Evolutionary conservation across 148 eudicot species (phyloP).

Genomic region (Diospyros lotus): DNA sequence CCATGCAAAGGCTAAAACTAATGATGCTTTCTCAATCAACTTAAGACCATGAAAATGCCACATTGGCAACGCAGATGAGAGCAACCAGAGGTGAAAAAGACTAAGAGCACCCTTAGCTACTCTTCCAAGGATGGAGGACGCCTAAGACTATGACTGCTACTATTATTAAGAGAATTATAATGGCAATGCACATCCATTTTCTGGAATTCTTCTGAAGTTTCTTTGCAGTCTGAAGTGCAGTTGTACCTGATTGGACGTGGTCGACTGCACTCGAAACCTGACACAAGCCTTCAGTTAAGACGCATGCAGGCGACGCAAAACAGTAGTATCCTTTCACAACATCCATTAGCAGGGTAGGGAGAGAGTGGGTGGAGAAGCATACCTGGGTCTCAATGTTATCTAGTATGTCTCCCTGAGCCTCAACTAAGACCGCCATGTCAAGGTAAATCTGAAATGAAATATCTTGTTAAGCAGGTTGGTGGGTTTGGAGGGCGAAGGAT

Average conservation of each 20-base stretch:
- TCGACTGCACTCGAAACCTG: conserved; percentile 66
- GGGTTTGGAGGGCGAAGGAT: neutral
- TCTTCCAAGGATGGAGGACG: conserved; percentile 49
- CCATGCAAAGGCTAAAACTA: neutral
- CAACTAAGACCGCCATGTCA: conserved; percentile 56
- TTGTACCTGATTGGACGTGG: conserved; percentile 62
- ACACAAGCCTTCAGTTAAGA: conserved; percentile 28
- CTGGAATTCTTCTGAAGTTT: conserved; percentile 52
- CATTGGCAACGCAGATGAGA: neutral
- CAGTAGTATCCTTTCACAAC: neutral
- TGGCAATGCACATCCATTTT: conserved; percentile 66
- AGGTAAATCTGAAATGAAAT: conserved; percentile 35
- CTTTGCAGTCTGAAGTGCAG: conserved; percentile 61
- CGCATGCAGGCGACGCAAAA: conserved; percentile 6
- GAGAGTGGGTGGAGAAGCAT: conserved; percentile 1
- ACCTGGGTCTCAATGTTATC: conserved; percentile 65
- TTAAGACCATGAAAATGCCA: neutral
- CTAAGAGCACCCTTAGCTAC: conserved; percentile 24
- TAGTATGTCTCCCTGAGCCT: conserved; percentile 54
- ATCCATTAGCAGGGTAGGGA: neutral
- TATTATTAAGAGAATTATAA: conserved; percentile 44
- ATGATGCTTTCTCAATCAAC: conserved; percentile 2
- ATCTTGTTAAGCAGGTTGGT: neutral
- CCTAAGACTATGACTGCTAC: conserved; percentile 38
- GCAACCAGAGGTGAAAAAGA: neutral